These are phyloP conservation scores for Stephania cephalantha DNA, from an alignment of 164 flowering plant species.

Conservation along the genomic window DNA sequence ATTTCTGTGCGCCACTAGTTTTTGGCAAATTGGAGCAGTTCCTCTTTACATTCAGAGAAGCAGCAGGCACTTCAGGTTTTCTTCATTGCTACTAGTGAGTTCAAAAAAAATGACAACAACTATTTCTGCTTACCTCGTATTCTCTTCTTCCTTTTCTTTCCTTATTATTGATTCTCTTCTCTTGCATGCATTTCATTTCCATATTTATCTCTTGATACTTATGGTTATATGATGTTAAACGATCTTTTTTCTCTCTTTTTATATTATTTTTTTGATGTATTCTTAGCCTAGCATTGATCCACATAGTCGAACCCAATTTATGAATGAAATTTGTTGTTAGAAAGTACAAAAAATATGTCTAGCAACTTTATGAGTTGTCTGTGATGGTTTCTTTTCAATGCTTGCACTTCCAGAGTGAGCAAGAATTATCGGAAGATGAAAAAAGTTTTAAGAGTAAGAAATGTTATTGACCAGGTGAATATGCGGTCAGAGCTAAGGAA, in stretches of 20 bases:
- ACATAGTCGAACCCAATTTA: too few relatives aligned
- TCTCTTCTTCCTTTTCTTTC: slow-evolving; percentile 1
- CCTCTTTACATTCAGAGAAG: slow-evolving; percentile 58
- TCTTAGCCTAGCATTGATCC: too few relatives aligned
- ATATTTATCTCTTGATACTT: background rate
- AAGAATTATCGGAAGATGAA: background rate
- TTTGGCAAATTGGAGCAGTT: slow-evolving; percentile 80
- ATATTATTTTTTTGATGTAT: background rate
- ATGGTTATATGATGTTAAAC: background rate
- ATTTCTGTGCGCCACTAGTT: slow-evolving; percentile 85
- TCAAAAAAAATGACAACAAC: background rate
- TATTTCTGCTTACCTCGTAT: background rate
- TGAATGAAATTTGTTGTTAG: too few relatives aligned
- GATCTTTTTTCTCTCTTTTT: background rate
- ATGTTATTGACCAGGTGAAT: slow-evolving; percentile 36
- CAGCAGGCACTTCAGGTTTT: slow-evolving; percentile 53
- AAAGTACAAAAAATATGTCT: too few relatives aligned
- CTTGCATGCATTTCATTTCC: background rate
- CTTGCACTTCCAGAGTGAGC: background rate
- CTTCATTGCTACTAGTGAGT: slow-evolving; percentile 5
- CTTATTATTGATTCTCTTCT: background rate
- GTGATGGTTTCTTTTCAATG: too few relatives aligned
- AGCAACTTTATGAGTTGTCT: too few relatives aligned
- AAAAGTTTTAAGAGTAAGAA: slow-evolving; percentile 8
- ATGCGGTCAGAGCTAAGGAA: slow-evolving; percentile 31